Conservation (phyloP, 176 grass and related monocot genomes). For the Bothriochloa decipiens region DNA sequence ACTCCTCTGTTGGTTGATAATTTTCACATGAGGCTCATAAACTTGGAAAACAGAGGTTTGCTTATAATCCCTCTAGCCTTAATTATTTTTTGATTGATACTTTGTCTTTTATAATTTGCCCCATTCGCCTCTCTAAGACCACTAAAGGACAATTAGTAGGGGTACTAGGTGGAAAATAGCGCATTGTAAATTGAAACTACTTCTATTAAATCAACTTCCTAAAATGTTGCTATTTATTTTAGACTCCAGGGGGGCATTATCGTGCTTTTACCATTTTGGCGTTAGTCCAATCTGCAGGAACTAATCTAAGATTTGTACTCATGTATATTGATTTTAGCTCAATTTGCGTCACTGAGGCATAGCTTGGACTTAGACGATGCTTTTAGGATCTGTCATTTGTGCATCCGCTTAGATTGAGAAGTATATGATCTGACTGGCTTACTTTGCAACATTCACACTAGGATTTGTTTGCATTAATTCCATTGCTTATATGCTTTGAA, state of each 20-base stretch:
- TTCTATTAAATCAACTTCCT: constrained; percentile 1
- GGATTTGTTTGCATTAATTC: constrained; percentile 11
- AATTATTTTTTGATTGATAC: background rate
- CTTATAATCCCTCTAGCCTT: background rate
- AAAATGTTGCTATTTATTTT: background rate
- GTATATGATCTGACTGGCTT: background rate
- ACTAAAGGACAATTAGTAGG: background rate
- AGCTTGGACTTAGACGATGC: background rate
- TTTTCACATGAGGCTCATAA: constrained; percentile 68
- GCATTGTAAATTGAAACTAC: background rate
- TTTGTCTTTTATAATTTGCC: background rate
- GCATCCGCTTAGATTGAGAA: background rate
- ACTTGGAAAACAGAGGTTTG: constrained; percentile 85
- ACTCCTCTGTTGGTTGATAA: constrained; percentile 62
- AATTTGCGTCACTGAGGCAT: background rate
- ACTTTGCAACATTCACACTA: constrained; percentile 8
- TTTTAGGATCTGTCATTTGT: background rate
- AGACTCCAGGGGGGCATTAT: background rate
- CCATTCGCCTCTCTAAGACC: background rate
- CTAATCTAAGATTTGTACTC: background rate
- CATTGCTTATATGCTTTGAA: background rate
- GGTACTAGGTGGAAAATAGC: background rate
- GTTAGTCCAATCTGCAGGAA: constrained; percentile 11
- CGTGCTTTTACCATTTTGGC: constrained; percentile 4
- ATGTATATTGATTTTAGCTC: background rate